Conservation (phyloP, 2,329 filamentous ascomycete species). For the Zasmidium citrigriseum region DNA sequence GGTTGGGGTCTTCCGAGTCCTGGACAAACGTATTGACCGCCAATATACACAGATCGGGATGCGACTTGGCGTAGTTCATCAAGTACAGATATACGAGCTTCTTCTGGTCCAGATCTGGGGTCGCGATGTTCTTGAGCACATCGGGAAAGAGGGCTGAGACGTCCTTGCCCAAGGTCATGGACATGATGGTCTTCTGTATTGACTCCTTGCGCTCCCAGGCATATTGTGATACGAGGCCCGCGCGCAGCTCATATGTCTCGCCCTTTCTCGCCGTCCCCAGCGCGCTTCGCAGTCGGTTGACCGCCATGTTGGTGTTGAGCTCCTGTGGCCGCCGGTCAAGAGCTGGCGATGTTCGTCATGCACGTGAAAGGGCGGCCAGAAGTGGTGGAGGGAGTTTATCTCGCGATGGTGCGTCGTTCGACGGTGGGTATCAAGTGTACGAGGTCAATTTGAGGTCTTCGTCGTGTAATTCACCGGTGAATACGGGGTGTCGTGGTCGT, state of each 20-base stretch:
- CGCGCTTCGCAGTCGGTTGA: conserved; percentile 92
- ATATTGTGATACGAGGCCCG: conserved; percentile 96
- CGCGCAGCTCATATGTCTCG: conserved; percentile 95
- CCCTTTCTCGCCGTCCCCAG: conserved; percentile 93
- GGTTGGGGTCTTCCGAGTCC: conserved; percentile 98
- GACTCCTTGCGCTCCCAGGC: conserved; percentile 98
- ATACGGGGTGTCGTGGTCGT: not conserved
- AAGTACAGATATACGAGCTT: conserved; percentile 98
- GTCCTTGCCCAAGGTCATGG: conserved; percentile 98
- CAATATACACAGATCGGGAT: conserved; percentile 96
- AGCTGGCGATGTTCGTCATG: conserved; percentile 1
- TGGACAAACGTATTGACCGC: conserved; percentile 99
- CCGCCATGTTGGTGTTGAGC: conserved; percentile 66
- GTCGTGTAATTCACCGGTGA: no score
- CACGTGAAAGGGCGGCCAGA: conserved; percentile 2
- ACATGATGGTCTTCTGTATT: conserved; percentile 99
- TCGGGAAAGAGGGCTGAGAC: conserved; percentile 96
- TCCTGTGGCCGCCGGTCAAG: conserved; percentile 3
- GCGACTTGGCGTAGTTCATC: conserved; percentile 99
- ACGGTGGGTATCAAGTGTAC: not conserved
- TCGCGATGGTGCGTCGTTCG: not conserved
- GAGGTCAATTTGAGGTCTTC: no score
- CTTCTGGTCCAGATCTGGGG: conserved; percentile 92
- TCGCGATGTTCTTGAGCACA: conserved; percentile 98
- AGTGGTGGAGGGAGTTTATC: not conserved